Conservation (phyloP, 2,329 filamentous ascomycete species). For the Cladosporium sp. region DNA sequence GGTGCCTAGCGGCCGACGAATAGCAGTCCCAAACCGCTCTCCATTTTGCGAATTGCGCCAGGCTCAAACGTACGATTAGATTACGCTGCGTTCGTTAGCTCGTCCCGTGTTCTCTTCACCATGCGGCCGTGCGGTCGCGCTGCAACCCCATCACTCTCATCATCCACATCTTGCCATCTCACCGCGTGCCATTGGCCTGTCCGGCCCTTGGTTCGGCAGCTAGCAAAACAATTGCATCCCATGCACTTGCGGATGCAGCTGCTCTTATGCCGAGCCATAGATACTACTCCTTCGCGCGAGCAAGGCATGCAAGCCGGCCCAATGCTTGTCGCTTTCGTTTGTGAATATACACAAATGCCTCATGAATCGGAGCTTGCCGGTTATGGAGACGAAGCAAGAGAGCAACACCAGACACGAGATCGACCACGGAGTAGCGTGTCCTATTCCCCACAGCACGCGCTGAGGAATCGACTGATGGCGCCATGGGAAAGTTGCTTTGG, state of each 20-base stretch:
- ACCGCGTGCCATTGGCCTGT: conserved; percentile 6
- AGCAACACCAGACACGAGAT: too few relatives aligned
- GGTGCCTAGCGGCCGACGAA: conserved; percentile 1
- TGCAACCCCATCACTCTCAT: conserved; percentile 6
- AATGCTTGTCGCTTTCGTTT: conserved; percentile 1
- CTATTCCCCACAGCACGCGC: neutral
- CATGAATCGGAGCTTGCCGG: neutral
- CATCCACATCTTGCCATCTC: conserved; percentile 8
- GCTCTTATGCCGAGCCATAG: neutral
- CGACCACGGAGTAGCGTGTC: neutral
- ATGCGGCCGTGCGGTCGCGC: conserved; percentile 12
- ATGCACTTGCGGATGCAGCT: conserved; percentile 11
- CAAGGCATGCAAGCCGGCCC: conserved; percentile 10
- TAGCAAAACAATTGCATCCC: conserved; percentile 11
- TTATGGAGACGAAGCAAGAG: neutral
- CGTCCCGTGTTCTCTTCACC: conserved; percentile 13
- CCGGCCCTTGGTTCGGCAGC: conserved; percentile 8
- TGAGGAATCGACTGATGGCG: neutral
- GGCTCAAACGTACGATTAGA: conserved; percentile 4
- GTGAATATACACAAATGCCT: neutral
- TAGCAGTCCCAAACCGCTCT: conserved; percentile 3
- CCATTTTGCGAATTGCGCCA: conserved; percentile 8
- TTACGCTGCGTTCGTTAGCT: conserved; percentile 11
- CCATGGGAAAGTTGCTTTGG: neutral
- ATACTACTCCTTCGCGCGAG: neutral